phyloP scores from a whole-genome alignment of 2,329 filamentous ascomycete genomes.

The Cladosporium sp. region DNA sequence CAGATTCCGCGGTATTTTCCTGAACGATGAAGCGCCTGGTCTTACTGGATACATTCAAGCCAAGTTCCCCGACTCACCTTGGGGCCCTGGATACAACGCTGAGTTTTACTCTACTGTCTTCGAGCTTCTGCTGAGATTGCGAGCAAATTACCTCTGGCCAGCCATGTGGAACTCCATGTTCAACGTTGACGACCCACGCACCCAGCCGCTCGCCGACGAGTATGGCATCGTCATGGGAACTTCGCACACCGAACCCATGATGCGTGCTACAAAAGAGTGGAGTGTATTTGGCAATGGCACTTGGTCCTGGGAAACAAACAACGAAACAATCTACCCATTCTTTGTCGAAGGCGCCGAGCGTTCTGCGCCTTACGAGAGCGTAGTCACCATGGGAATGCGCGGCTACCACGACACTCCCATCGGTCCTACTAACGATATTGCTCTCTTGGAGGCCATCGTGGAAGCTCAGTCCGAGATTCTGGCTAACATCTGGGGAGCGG shows the following conservation, averaged over 20 bases:
- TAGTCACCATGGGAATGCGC: constrained; percentile 62
- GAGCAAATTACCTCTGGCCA: constrained; percentile 76
- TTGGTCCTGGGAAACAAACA: constrained; percentile 72
- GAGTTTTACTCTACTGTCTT: constrained; percentile 70
- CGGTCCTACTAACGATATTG: constrained; percentile 57
- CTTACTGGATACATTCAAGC: constrained; percentile 65
- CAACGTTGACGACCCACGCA: constrained; percentile 67
- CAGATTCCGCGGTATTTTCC: constrained; percentile 68
- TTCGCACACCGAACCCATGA: constrained; percentile 73
- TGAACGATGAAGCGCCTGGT: constrained; percentile 70
- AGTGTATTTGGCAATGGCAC: constrained; percentile 53
- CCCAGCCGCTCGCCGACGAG: constrained; percentile 69
- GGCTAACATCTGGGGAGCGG: constrained; percentile 54
- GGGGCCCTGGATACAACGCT: constrained; percentile 35
- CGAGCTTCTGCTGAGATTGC: constrained; percentile 67
- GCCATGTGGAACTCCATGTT: constrained; percentile 72
- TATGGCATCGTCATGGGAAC: constrained; percentile 73
- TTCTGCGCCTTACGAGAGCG: constrained; percentile 64
- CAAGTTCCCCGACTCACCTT: constrained; percentile 46
- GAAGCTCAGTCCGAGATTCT: constrained; percentile 61
- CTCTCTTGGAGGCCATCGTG: constrained; percentile 62
- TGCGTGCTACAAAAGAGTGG: constrained; percentile 57
- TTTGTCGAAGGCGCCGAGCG: constrained; percentile 67
- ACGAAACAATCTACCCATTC: constrained; percentile 66
- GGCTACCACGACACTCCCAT: constrained; percentile 67